Base-by-base conservation (phyloP, 1,139 yeast genomes). In the Suhomyces choctaworum region DNA sequence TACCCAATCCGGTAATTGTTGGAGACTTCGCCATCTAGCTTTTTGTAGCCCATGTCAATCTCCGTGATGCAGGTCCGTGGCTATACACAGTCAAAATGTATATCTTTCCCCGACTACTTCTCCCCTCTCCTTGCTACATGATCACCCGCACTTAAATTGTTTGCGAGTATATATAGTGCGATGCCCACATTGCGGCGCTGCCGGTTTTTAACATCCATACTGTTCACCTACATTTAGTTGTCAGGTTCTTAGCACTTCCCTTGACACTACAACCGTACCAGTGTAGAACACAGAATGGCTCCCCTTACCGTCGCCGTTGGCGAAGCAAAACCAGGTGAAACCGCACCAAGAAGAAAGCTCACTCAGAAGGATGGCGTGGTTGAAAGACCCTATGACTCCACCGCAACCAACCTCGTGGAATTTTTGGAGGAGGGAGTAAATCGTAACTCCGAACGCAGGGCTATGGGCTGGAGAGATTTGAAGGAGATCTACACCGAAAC, bases 341-440 rank as follows among this genome's bases (percentile, higher is more conserved):
- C 96, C 19, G 95, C 96, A 3, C 95, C 95, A 46, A 80, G 95
- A 66, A 80, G 96, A 67, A 84, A 78, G 54, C 68, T 72, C 40
- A 66, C 76, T 37, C 80, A 78, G 38, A 78, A 77, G 47, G 76
- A 76, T 30, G 83, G 66, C 4, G 64, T 77, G 1, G 52, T 80
- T 11, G 58, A 57, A n/a, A 74, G 78, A 55, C 94, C 94, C 3
- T 34, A 48, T 3, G 82, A 75, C 40, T 73, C 76, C 42, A 76
- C 75, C 40, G 78, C 84, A 40, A 66, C 70, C 40, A 87, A 94
- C 7, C 68, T 89, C 28, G 83, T 80, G 47, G 95, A 87, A 47
- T 81, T 73, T 47, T 63, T 85, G 41, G 64, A 72, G 39, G 94
- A 83, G 60, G 74, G 83, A 46, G 80, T 79, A 36, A 66, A 68